A percentile compares a stretch with the other conserved stretches of the same genome.
Conservation (phyloP, 2,329 filamentous ascomycete species). For the Orbilia brochopaga region DNA sequence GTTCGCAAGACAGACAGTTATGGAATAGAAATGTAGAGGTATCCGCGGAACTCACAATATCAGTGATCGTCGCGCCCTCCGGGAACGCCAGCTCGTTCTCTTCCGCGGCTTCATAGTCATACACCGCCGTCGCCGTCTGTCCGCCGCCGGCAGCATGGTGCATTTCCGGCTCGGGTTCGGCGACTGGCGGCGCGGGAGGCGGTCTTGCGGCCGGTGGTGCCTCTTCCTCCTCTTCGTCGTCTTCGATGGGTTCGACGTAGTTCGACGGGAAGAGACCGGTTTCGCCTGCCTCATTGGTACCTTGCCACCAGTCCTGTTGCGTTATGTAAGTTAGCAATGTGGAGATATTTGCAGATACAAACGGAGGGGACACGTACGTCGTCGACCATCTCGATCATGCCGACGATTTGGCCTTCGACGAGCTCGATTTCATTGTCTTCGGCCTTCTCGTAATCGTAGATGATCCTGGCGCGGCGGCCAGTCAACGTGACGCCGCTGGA, state of each 20-base stretch:
- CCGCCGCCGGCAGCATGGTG: slow-evolving; percentile 59
- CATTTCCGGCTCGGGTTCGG: slow-evolving; percentile 56
- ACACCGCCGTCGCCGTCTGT: slow-evolving; percentile 80
- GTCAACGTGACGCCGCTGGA: slow-evolving; percentile 60
- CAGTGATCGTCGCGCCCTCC: slow-evolving; percentile 80
- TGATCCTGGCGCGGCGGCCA: slow-evolving; percentile 72
- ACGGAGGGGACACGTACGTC: slow-evolving; percentile 60
- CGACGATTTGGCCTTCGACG: slow-evolving; percentile 83
- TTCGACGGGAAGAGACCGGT: slow-evolving; percentile 93
- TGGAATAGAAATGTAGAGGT: slow-evolving; percentile 2
- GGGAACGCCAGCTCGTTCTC: slow-evolving; percentile 88
- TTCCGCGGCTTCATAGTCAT: slow-evolving; percentile 96
- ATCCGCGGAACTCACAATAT: slow-evolving; percentile 66
- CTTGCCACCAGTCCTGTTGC: slow-evolving; percentile 88
- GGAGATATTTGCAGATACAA: not conserved
- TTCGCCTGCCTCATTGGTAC: slow-evolving; percentile 82
- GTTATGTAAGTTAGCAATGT: not conserved
- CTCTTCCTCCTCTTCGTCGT: slow-evolving; percentile 57
- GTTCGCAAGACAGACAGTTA: not conserved
- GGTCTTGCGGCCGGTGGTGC: slow-evolving; percentile 45
- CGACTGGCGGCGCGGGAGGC: slow-evolving; percentile 53
- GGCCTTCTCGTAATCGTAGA: slow-evolving; percentile 96
- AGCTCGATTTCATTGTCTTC: slow-evolving; percentile 97
- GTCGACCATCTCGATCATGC: slow-evolving; percentile 94
- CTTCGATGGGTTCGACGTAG: slow-evolving; percentile 73